Evolutionary conservation across 441 rosid genomes (phyloP).

Genomic region (Arabidopsis lyrata): DNA sequence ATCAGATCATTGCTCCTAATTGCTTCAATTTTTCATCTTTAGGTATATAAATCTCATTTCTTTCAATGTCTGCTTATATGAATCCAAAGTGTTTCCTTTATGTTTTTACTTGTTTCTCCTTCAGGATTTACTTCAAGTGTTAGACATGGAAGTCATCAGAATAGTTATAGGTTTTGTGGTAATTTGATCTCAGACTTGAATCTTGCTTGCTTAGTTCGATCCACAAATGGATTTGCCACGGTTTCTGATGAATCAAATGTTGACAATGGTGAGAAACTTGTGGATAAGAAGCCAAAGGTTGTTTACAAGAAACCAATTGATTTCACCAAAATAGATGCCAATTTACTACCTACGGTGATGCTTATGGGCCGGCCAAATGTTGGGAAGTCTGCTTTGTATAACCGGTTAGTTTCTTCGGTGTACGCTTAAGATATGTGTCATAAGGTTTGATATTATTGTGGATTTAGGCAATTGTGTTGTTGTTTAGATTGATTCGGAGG

Average conservation of each 20-base stretch:
- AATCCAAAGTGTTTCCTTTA: constrained; percentile 2
- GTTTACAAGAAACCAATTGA: constrained; percentile 59
- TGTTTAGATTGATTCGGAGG: constrained; percentile 77
- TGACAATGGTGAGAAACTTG: constrained; percentile 13
- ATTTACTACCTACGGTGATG: constrained; percentile 80
- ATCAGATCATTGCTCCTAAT: constrained; percentile 7
- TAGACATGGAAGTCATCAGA: constrained; percentile 23
- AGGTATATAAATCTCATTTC: constrained; percentile 31
- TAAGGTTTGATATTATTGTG: neutral
- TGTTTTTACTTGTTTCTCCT: constrained; percentile 12
- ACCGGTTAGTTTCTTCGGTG: constrained; percentile 57
- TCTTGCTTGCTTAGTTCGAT: constrained; percentile 6
- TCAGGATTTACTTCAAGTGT: constrained; percentile 42
- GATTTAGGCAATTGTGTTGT: constrained; percentile 3
- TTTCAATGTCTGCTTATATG: neutral
- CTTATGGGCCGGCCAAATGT: constrained; percentile 92
- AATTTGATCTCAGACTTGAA: constrained; percentile 34
- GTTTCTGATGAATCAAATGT: constrained; percentile 29
- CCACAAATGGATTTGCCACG: constrained; percentile 46
- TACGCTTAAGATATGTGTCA: neutral
- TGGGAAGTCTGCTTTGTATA: constrained; percentile 94
- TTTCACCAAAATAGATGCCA: constrained; percentile 67
- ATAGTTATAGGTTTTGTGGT: constrained; percentile 21
- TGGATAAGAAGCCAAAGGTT: constrained; percentile 40
- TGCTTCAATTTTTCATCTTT: constrained; percentile 8